Base-by-base conservation (phyloP, 306 rosid species). In the Pterocarpus macrocarpus region DNA sequence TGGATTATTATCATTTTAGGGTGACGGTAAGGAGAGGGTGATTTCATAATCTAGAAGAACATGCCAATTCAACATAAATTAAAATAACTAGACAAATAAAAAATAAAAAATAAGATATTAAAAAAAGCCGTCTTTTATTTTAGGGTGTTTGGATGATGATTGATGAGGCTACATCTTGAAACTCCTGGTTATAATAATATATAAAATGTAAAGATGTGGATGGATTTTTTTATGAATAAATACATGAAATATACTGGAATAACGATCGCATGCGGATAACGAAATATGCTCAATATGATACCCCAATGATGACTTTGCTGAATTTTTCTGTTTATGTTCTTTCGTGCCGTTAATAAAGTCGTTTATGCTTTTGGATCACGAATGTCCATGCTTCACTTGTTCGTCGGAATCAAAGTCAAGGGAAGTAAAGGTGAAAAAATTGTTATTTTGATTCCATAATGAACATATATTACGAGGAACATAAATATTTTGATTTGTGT, bases 1-100 rank as follows among this genome's bases (percentile, higher is more conserved):
- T 64, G 14, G 43, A 69, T 73, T 73, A 12, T 55, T 59, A 59
- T 62, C 47, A 45, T 75, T 52, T 69, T 30, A 2, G 7, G 53
- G 14, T 59, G 52, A 61, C 28, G 55, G 64, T 64, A 59, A 45
- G 58, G 57, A 12, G 4, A 69, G n/a, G 43, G 9, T 30, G 8
- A 17, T 2, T 30, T 45, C 4, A n/a, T 43, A 33, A 71, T 86
- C 87, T 86, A 83, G 87, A 86, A 83, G 77, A 36, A 14, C 47
- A 58, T 36, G 67, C 81, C 62, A 33, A 64, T 64, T 83, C 73
- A 70, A 65, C 64, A 5, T 6, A 14, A 61, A 62, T 9, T 13
- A 41, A 17, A 59, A 70, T 13, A 66, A 36, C 4, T 14, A 5
- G 30, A 32, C 39, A 63, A 2, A 69, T 30, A 43, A 52, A 2